Evolutionary conservation across 345 rosid species (phyloP), one percentile per base, ranked within the genome.

Genomic region (Eutrema yunnanense): DNA sequence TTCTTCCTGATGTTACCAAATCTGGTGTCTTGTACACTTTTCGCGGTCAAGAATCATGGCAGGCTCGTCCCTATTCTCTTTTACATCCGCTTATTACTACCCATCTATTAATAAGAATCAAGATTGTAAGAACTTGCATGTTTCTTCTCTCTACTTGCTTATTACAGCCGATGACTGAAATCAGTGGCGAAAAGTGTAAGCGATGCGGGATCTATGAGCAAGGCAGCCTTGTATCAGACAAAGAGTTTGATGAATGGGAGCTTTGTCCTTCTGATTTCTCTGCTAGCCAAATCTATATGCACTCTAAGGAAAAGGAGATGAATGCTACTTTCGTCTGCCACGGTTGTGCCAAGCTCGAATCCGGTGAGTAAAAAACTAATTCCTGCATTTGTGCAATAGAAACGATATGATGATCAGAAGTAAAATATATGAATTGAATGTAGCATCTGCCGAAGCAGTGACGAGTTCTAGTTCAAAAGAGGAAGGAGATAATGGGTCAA

Each of bases 171-270:
- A 76, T 96, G 59, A 86, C 88, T 1, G 83, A 82, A 61, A 73
- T 90, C 30, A 36, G 77, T 12, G 81, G 84, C 29, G 77, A 65
- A 46, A 96, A 90, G 61, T 96, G 99, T 90, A 96, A 92, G 80
- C 77, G 96, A 62, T 96, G 98, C 70, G 97, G 98, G 44, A 76
- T 96, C 67, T 96, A 90, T 44, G 96, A 92, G 87, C 16, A 79
- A 82, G 95, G 88, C 69, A 76, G 36, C 5, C 27, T 87, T 5
- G 73, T 81, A 33, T 52, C 94, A 10, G 97, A 92, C 71, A 92
- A 95, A 72, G 83, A 79, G 29, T 90, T 70, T 74, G 91, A 85
- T 44, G 98, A 84, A 70, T 96, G 98, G 97, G 97, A 92, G 80
- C 67, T 96, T 54, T 96, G 99, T 77, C 84, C 94, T 49, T 84